Evolutionary conservation across 257 asterid species (phyloP).

Genomic region (Solanum gracilifrons): DNA sequence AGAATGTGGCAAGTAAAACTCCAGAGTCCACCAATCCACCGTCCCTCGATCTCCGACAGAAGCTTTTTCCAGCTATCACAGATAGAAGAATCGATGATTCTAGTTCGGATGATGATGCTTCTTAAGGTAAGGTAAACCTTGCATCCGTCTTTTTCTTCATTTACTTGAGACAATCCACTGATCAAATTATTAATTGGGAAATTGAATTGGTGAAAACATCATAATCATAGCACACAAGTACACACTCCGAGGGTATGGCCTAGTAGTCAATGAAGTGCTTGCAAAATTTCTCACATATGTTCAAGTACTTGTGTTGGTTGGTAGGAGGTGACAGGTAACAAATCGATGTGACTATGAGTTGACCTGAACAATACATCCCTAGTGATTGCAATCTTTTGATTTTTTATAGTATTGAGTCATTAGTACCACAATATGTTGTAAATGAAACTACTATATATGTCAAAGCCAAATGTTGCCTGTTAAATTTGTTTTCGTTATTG

Average conservation of each 20-base stretch:
- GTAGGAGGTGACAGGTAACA: neutral
- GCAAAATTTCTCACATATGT: neutral
- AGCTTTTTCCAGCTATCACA: conserved; percentile 45
- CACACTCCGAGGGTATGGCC: neutral
- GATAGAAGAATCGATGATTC: conserved; percentile 57
- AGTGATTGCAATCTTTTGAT: neutral
- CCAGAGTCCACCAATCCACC: conserved; percentile 14
- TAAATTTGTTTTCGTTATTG: neutral
- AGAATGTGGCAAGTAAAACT: conserved; percentile 10
- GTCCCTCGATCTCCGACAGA: conserved; percentile 26
- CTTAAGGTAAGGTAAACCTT: neutral
- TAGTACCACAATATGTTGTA: neutral
- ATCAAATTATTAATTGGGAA: neutral
- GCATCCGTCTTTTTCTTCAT: neutral
- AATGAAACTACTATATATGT: neutral
- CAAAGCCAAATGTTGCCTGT: neutral
- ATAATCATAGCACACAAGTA: neutral
- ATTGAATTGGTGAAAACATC: neutral
- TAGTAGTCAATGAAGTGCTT: neutral
- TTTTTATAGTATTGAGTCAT: neutral
- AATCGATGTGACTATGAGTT: neutral
- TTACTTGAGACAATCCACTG: neutral
- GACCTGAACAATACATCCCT: neutral
- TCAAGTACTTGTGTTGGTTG: neutral
- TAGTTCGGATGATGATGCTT: conserved; percentile 52